Evolutionary conservation across 139 green algal species (phyloP).

Genomic region (Coccomyxa sp.): DNA sequence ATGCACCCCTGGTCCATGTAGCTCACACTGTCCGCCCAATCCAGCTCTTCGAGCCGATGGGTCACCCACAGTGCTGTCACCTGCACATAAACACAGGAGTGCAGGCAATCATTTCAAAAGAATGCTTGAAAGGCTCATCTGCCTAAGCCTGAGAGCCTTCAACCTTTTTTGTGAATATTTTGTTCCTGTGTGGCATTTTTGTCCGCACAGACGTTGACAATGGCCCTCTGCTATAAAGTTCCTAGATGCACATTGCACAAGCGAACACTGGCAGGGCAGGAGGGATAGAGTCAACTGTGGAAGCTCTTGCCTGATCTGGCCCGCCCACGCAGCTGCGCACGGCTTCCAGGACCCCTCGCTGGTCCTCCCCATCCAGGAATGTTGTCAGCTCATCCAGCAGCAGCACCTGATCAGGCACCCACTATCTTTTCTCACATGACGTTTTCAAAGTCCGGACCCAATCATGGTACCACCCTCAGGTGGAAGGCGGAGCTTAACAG

Average conservation of each 20-base stretch:
- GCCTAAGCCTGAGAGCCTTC: too few relatives aligned
- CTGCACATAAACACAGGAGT: background rate
- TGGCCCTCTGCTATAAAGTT: too few relatives aligned
- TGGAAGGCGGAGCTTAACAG: background rate
- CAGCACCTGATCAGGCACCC: constrained; percentile 56
- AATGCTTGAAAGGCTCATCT: too few relatives aligned
- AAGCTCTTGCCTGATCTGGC: background rate
- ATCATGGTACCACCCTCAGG: background rate
- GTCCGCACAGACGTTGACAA: too few relatives aligned
- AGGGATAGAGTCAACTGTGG: too few relatives aligned
- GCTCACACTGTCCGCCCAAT: constrained; percentile 78
- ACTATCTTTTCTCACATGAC: background rate
- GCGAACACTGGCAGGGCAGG: too few relatives aligned
- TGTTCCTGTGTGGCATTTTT: too few relatives aligned
- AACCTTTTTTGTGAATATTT: too few relatives aligned
- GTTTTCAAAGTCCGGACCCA: background rate
- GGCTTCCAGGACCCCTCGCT: constrained; percentile 72
- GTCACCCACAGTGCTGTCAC: constrained; percentile 95
- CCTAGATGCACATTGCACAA: too few relatives aligned
- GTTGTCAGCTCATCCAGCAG: constrained; percentile 99
- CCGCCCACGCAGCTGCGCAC: constrained; percentile 50
- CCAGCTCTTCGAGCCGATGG: constrained; percentile 93
- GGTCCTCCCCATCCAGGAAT: constrained; percentile 91
- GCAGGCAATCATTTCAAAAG: background rate
- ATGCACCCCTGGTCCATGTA: constrained; percentile 86